Evolutionary conservation across 2,329 filamentous ascomycete genomes (phyloP).

Genomic region (Teratosphaeria viscida): DNA sequence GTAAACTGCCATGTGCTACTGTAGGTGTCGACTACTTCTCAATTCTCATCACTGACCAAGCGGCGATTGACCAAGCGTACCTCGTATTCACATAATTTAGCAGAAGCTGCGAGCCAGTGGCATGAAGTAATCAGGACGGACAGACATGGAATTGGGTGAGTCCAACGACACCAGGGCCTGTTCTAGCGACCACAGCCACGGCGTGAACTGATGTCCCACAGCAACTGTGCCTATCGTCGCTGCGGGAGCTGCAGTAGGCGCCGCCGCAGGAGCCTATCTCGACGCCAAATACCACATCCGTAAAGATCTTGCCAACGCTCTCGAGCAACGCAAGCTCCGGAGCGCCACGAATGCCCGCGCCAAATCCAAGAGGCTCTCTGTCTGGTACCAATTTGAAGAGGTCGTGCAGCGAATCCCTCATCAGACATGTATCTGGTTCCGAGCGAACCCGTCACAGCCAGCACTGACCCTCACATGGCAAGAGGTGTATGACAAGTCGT

Average conservation of each 20-base stretch:
- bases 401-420: slow-evolving; percentile 18
- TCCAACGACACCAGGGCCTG: neutral
- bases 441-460: slow-evolving; percentile 33
- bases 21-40: neutral
- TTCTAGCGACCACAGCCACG: neutral
- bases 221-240: neutral
- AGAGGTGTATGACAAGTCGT: slow-evolving; percentile 43
- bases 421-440: slow-evolving; percentile 53
- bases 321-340: slow-evolving; percentile 31
- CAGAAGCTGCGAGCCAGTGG: neutral
- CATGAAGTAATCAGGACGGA: neutral
- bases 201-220: neutral
- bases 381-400: slow-evolving; percentile 53
- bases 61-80: neutral
- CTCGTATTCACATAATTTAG: neutral
- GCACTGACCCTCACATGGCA: slow-evolving; percentile 43
- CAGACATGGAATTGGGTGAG: neutral
- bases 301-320: slow-evolving; percentile 48
- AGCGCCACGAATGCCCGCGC: slow-evolving; percentile 23
- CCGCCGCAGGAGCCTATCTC: slow-evolving; percentile 41
- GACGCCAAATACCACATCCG: slow-evolving; percentile 58
- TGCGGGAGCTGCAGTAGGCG: slow-evolving; percentile 1
- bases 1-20: neutral
- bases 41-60: neutral
- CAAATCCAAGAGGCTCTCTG: slow-evolving; percentile 43